These are phyloP conservation scores for Suillus subalutaceus DNA, from an alignment of 768 basidiomycete species.

Conservation along the genomic window DNA sequence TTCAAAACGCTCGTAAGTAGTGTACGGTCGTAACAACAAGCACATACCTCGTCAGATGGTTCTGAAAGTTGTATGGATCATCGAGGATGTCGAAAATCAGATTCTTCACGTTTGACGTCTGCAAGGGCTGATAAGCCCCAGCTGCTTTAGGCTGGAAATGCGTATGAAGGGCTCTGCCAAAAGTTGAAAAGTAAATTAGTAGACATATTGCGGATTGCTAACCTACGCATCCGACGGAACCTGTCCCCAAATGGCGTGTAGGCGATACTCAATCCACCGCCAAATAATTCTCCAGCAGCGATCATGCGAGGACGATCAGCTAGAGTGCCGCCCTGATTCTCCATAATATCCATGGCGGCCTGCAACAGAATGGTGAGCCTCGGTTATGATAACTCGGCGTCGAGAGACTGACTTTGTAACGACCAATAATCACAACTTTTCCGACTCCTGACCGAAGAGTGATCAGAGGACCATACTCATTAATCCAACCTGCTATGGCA, in stretches of 20 bases:
- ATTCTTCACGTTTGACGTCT: neutral
- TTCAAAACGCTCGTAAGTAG: neutral
- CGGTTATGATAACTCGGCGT: neutral
- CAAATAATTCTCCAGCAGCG: neutral
- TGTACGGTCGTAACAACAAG: neutral
- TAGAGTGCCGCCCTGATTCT: neutral
- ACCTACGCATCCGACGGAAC: neutral
- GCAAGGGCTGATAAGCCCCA: neutral
- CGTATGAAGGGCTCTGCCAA: neutral
- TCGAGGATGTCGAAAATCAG: neutral
- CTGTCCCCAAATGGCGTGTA: slow-evolving; percentile 1
- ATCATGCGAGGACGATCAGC: slow-evolving; percentile 2
- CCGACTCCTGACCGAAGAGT: neutral
- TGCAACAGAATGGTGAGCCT: neutral
- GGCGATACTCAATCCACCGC: neutral
- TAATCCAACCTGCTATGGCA: neutral
- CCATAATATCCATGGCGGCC: neutral
- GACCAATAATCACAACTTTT: neutral
- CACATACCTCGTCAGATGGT: neutral
- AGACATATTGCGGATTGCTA: neutral
- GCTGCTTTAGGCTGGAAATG: slow-evolving; percentile 2
- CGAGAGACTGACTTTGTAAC: neutral
- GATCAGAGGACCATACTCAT: neutral
- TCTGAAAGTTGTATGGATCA: neutral
- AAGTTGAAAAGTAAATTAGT: neutral